A percentile compares a stretch with the other conserved stretches of the same genome.
Conservation (phyloP, 305 asterid species). For the Fraxinus nigra region DNA sequence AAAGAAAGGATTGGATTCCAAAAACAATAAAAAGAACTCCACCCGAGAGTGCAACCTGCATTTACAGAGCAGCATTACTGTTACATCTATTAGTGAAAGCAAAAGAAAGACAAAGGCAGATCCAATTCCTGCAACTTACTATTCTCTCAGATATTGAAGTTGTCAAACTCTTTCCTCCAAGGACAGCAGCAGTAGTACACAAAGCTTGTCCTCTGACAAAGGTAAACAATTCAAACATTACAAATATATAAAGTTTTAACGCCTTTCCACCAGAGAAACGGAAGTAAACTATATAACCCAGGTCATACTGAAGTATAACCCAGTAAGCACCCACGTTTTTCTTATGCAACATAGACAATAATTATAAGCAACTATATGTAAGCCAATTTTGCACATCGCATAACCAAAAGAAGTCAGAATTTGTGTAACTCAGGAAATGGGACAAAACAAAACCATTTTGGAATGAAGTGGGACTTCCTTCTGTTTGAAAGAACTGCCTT, state of each 20-base stretch:
- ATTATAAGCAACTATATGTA: background rate
- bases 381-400: background rate
- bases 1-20: slow-evolving; percentile 89
- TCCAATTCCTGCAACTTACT: slow-evolving; percentile 37
- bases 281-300: background rate
- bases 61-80: slow-evolving; percentile 11
- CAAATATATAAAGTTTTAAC: background rate
- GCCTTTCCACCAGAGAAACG: background rate
- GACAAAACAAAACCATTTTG: background rate
- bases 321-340: background rate
- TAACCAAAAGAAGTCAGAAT: background rate
- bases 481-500: background rate
- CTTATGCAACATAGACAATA: background rate
- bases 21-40: slow-evolving; percentile 89
- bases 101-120: background rate
- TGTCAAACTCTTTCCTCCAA: slow-evolving; percentile 95
- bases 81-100: slow-evolving; percentile 4
- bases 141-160: slow-evolving; percentile 83
- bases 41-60: slow-evolving; percentile 83
- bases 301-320: background rate
- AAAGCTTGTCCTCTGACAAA: slow-evolving; percentile 84
- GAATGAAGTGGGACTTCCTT: background rate
- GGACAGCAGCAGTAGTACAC: slow-evolving; percentile 92
- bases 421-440: background rate
- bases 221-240: slow-evolving; percentile 20